A percentile compares a stretch with the other conserved stretches of the same genome.
phyloP scores from a whole-genome alignment of 352 stramenopile genomes.

The Phytopythium delawarense region DNA sequence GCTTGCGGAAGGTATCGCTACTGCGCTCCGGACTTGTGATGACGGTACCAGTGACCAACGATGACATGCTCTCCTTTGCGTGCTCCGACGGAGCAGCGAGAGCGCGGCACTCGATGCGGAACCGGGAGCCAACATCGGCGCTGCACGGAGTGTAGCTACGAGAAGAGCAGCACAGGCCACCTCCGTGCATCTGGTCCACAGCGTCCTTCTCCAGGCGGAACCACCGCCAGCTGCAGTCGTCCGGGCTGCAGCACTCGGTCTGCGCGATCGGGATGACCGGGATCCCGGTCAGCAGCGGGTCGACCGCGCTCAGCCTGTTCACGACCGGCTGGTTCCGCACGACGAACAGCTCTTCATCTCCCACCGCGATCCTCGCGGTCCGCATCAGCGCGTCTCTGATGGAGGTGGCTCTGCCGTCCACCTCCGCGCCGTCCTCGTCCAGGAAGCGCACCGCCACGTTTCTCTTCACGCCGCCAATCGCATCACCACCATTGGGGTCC shows the following conservation, averaged over 20 bases:
- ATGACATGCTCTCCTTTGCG: conserved; percentile 30
- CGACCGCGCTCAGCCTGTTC: conserved; percentile 32
- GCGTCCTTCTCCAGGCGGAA: conserved; percentile 21
- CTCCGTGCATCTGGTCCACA: neutral
- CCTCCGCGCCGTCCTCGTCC: conserved; percentile 22
- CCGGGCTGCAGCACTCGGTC: conserved; percentile 55
- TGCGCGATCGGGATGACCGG: conserved; percentile 39
- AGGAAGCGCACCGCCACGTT: conserved; percentile 35
- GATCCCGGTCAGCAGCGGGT: conserved; percentile 45
- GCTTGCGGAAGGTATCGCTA: conserved; percentile 34
- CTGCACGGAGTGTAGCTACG: conserved; percentile 37
- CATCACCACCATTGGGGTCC: no score
- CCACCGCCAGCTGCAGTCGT: conserved; percentile 68
- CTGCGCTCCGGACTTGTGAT: conserved; percentile 39
- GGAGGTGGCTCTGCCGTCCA: conserved; percentile 21
- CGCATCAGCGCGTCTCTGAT: conserved; percentile 47
- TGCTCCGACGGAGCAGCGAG: conserved; percentile 26
- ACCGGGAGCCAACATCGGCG: conserved; percentile 35
- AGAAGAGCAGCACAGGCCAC: conserved; percentile 14
- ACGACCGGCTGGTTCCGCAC: conserved; percentile 63
- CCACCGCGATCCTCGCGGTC: conserved; percentile 39
- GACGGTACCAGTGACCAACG: conserved; percentile 31
- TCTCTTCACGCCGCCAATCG: neutral
- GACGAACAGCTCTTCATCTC: conserved; percentile 36
- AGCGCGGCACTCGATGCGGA: conserved; percentile 55